A percentile compares a stretch with the other conserved stretches of the same genome.
These are phyloP conservation scores for Rehmannia glutinosa DNA, from an alignment of 257 asterid species.

Conservation along the genomic window DNA sequence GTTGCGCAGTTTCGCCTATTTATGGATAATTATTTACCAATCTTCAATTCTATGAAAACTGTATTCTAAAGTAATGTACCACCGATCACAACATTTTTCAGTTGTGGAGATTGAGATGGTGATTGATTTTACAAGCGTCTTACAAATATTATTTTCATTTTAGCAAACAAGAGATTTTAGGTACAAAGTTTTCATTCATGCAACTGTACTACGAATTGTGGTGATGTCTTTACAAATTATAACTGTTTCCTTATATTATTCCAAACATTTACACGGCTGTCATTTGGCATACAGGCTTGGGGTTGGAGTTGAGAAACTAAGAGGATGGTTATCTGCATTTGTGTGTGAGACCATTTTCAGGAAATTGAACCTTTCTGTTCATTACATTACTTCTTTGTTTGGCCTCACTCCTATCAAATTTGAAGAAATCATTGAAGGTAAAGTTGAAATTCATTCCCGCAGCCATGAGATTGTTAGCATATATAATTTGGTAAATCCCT, in stretches of 20 bases:
- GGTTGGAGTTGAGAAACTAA: conserved; percentile 47
- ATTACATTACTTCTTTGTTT: conserved; percentile 49
- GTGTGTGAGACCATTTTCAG: conserved; percentile 18
- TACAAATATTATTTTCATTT: too few species aligned
- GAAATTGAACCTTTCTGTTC: conserved; percentile 35
- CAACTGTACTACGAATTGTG: background rate
- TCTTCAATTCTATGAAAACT: too few species aligned
- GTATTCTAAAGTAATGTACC: too few species aligned
- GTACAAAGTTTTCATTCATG: too few species aligned
- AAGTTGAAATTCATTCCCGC: conserved; percentile 15
- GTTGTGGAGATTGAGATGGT: too few species aligned
- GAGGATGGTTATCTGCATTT: conserved; percentile 38
- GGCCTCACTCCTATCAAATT: conserved; percentile 39
- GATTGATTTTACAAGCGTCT: too few species aligned
- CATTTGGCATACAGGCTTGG: conserved; percentile 58
- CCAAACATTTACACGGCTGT: background rate
- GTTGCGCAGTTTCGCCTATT: too few species aligned
- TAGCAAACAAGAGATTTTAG: too few species aligned
- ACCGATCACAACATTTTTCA: too few species aligned
- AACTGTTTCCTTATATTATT: background rate
- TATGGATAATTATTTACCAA: too few species aligned
- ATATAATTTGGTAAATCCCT: conserved; percentile 20
- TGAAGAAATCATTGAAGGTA: conserved; percentile 38
- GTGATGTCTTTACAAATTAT: background rate
- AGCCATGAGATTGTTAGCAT: too few species aligned